A percentile compares a stretch with the other conserved stretches of the same genome.
These are phyloP conservation scores for Paraphaeosphaeria sporulosa DNA, from an alignment of 2,329 filamentous ascomycete species.

Conservation along the genomic window DNA sequence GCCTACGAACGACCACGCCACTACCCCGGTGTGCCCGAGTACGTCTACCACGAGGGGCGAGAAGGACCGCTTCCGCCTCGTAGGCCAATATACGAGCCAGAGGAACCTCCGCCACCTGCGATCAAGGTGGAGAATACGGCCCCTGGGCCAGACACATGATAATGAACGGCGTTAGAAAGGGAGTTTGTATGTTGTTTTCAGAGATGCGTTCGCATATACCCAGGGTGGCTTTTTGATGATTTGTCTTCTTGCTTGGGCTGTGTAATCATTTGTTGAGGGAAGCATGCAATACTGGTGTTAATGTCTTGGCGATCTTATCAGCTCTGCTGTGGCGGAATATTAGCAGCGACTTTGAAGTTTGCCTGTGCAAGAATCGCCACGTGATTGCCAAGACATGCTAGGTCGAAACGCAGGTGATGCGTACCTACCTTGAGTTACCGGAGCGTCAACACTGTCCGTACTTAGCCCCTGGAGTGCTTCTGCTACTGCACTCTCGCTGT, in stretches of 20 bases:
- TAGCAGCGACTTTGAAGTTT: not conserved
- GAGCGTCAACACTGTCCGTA: too few relatives aligned
- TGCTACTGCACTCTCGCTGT: too few relatives aligned
- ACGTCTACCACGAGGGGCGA: slow-evolving; percentile 44
- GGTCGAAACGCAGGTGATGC: too few relatives aligned
- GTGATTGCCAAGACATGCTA: too few relatives aligned
- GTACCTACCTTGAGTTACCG: too few relatives aligned
- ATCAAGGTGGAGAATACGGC: slow-evolving; percentile 37
- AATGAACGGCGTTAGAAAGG: slow-evolving; percentile 1
- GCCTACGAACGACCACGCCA: slow-evolving; percentile 39
- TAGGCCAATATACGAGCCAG: slow-evolving; percentile 32
- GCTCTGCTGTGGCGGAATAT: not conserved
- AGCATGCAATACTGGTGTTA: not conserved
- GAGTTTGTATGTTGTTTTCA: not conserved
- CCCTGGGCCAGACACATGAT: slow-evolving; percentile 24
- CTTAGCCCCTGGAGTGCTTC: too few relatives aligned
- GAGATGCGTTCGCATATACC: slow-evolving; percentile 13
- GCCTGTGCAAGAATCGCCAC: too few relatives aligned
- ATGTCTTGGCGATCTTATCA: not conserved
- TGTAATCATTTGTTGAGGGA: not conserved
- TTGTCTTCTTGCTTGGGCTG: not conserved
- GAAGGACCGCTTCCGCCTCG: slow-evolving; percentile 29
- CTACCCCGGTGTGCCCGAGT: slow-evolving; percentile 34
- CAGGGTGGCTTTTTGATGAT: slow-evolving; percentile 8
- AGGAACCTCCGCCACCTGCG: slow-evolving; percentile 28